Evolutionary conservation across 495 filamentous ascomycete genomes (phyloP), one percentile per base, ranked within the genome.

Genomic region (Cercophora newfieldiana): DNA sequence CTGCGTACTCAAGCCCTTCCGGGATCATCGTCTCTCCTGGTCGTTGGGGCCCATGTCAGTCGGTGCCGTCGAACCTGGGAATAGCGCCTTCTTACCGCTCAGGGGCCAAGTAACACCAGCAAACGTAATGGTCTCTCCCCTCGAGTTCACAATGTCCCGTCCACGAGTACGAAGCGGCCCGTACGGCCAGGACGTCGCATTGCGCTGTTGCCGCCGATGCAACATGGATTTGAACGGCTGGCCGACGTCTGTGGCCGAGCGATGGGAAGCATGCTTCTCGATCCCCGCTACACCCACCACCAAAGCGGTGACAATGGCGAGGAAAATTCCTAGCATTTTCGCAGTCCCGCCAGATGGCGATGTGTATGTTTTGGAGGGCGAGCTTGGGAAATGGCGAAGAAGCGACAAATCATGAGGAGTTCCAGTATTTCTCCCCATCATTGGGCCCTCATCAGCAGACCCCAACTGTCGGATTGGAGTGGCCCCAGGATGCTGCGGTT

Each of bases 21-120:
- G 86, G 86, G 22, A 88, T 74, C 82, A 86, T 87, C 18, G 80
- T 80, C 48, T 86, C 85, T 7, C 75, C 55, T 58, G 29, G 18
- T 2, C 10, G 5, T 26, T 53, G 2, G 22, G 19, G 7, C 18
- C 8, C 14, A 16, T n/a, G 29, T 58, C 55, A 33, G 10, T 58
- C 29, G 26, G 12, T 16, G 24, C n/a, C 55, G n/a, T 16, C 26
- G 14, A 14, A 12, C 19, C 19, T 21, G 55, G 26, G 33, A 33
- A 18, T 7, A 7, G 49, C 22, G 7, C 14, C 14, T n/a, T 25
- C 55, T 33, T 58, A 58, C 55, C 73, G 28, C 69, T 75, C 72
- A 77, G 68, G 16, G 86, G 82, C 86, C 86, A 87, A 69, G 86
- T 87, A 2, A 82, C 79, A 6, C 86, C 83, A 1, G 79, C 79